Conservation (phyloP, 2,329 filamentous ascomycete genomes). For the Arthrobotrys megalospora region DNA sequence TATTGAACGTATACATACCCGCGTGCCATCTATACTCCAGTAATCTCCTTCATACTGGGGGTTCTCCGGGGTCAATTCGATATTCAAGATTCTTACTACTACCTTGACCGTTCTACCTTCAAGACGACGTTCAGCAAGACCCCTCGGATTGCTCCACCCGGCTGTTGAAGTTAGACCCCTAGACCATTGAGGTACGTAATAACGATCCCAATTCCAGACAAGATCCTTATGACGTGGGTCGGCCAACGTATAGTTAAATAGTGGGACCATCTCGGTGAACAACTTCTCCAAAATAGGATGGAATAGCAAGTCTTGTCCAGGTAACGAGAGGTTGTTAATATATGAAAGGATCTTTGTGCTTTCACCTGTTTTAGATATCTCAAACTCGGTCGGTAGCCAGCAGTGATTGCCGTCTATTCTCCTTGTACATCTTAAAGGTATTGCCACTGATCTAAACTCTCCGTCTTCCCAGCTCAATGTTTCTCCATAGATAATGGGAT, state of each 20-base stretch:
- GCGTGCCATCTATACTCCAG: neutral
- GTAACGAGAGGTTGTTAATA: neutral
- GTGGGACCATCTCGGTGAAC: neutral
- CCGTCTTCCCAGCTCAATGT: neutral
- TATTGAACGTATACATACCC: neutral
- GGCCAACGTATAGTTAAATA: neutral
- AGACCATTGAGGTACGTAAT: neutral
- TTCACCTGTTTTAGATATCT: neutral
- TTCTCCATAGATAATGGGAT: neutral
- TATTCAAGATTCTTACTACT: neutral
- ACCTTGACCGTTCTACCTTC: neutral
- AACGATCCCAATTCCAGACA: neutral
- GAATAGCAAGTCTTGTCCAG: neutral
- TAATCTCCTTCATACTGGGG: neutral
- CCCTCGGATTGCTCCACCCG: too few species aligned
- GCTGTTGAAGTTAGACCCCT: too few species aligned
- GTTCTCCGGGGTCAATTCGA: neutral
- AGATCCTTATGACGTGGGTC: neutral
- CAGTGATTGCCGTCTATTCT: neutral
- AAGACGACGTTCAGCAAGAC: too few species aligned
- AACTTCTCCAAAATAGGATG: neutral
- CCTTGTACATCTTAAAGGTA: too few species aligned
- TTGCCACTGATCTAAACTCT: neutral
- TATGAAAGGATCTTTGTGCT: neutral
- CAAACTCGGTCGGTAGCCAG: neutral